Evolutionary conservation across 1,139 yeast genomes (phyloP).

Genomic region (Yamadazyma oceani): DNA sequence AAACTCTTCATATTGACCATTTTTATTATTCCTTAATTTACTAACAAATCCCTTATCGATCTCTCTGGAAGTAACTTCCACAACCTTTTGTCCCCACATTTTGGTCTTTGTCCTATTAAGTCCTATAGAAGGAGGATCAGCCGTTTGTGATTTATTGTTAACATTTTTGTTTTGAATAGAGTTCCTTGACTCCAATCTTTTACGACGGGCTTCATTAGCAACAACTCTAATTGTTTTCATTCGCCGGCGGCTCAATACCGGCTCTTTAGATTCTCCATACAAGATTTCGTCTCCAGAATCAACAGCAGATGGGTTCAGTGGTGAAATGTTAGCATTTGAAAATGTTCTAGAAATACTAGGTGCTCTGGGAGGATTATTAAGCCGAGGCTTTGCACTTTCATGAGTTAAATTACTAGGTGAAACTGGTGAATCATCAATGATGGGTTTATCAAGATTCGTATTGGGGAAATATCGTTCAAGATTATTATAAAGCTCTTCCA

Average conservation of each 20-base stretch:
- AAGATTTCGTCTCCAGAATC: conserved; percentile 37
- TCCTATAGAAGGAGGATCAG: conserved; percentile 17
- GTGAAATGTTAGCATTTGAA: conserved; percentile 48
- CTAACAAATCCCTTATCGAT: conserved; percentile 59
- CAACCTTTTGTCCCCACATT: conserved; percentile 95
- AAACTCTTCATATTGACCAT: conserved; percentile 76
- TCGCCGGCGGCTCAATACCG: conserved; percentile 31
- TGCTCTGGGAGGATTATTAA: conserved; percentile 19
- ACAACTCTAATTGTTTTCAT: conserved; percentile 90
- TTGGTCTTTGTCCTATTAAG: conserved; percentile 82
- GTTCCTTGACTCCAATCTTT: conserved; percentile 41
- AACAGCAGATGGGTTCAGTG: conserved; percentile 24
- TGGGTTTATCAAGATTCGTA: conserved; percentile 90
- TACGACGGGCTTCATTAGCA: conserved; percentile 80
- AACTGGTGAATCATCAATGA: conserved; percentile 74
- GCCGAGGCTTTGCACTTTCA: conserved; percentile 4
- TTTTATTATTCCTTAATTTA: conserved; percentile 56
- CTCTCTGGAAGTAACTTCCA: conserved; percentile 82
- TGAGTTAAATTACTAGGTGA: conserved; percentile 40
- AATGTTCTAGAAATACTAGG: conserved; percentile 48
- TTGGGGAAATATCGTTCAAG: conserved; percentile 90
- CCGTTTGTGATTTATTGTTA: conserved; percentile 7
- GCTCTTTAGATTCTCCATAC: conserved; percentile 31
- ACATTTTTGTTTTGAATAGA: conserved; percentile 8
- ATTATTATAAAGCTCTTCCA: conserved; percentile 89